These are phyloP conservation scores for Cystodermella granulosa DNA, from an alignment of 1,284 basidiomycete species.

Conservation along the genomic window DNA sequence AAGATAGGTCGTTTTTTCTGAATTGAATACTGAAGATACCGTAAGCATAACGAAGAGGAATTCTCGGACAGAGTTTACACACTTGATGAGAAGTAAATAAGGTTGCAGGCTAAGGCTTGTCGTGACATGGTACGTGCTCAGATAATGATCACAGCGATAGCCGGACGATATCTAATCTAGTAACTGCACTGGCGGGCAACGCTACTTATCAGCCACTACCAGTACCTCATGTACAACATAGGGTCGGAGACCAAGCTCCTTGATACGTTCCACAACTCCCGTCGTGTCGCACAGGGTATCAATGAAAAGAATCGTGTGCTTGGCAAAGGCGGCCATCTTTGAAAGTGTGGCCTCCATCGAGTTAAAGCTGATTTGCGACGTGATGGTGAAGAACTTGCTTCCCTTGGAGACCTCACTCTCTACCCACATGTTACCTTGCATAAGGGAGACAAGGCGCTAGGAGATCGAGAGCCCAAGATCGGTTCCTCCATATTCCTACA, in stretches of 20 bases:
- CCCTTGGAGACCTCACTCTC: slow-evolving; percentile 89
- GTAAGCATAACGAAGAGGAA: no score
- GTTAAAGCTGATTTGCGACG: slow-evolving; percentile 73
- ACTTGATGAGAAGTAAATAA: no score
- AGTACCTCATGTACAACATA: slow-evolving; percentile 73
- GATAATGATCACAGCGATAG: no score
- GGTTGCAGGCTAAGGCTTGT: no score
- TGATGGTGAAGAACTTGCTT: slow-evolving; percentile 94
- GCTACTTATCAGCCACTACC: slow-evolving; percentile 76
- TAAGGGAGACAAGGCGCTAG: slow-evolving; percentile 91
- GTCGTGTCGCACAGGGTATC: slow-evolving; percentile 79
- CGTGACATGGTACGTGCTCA: no score
- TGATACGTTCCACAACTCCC: slow-evolving; percentile 74
- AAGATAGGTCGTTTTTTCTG: no score
- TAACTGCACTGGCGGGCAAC: no score
- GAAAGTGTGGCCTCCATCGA: slow-evolving; percentile 67
- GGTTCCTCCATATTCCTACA: slow-evolving; percentile 92
- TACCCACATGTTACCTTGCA: slow-evolving; percentile 99
- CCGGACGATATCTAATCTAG: no score
- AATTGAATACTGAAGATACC: no score
- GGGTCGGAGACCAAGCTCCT: slow-evolving; percentile 77
- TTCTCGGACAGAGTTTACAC: no score
- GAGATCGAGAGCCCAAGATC: slow-evolving; percentile 95
- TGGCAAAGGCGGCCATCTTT: slow-evolving; percentile 75
- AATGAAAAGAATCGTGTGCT: slow-evolving; percentile 81